Base-by-base conservation (phyloP, 441 rosid genomes). In the Eruca vesicaria region DNA sequence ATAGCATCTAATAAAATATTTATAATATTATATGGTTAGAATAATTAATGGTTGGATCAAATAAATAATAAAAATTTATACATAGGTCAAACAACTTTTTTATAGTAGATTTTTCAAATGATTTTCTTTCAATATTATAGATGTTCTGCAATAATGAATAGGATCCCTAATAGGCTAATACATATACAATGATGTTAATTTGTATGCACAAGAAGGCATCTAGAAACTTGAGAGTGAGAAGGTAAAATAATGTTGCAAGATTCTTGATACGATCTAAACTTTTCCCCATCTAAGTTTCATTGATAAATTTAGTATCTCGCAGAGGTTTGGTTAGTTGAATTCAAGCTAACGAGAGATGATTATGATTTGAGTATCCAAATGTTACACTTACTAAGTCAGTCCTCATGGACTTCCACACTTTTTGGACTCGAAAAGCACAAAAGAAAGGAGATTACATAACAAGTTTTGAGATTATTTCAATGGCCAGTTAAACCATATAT, bases 401-500 rank as follows among this genome's bases (percentile, higher is more conserved):
- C 53, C 53, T 15, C 1, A 7, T 45, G 53, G 28, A 53, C 28
- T 53, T 20, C 28, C 58, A 53, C 58, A 10, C 58, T 45, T 53
- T 9, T 20, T 53, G 58, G 28, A 20, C 58, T 19, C 58, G 14
- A 53, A 53, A 53, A 20, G 58, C 19, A 53, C 58, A 53, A 53
- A 53, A 53, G 26, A 53, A 53, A 53, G 19, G 26, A 52, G 26
- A 52, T 74, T 48, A 19, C 66, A 41, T 26, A 41, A 41, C 71
- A 16, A 29, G 14, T 41, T n/a, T 56, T 66, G 45, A 61, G 48
- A 61, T 32, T 32, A 23, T n/a, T 61, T 61, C 45, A 19, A 12
- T 18, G 45, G 32, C 59, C 55, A 38, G 16, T 35, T 52, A 75
- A 53, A 63, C 68, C 66, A 62, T 10, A 35, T 23, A 66, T 78